Percentiles rank a stretch among this genome's conserved stretches.
phyloP scores from a whole-genome alignment of 108 stramenopile genomes.

The Fragilariopsis cylindrus region DNA sequence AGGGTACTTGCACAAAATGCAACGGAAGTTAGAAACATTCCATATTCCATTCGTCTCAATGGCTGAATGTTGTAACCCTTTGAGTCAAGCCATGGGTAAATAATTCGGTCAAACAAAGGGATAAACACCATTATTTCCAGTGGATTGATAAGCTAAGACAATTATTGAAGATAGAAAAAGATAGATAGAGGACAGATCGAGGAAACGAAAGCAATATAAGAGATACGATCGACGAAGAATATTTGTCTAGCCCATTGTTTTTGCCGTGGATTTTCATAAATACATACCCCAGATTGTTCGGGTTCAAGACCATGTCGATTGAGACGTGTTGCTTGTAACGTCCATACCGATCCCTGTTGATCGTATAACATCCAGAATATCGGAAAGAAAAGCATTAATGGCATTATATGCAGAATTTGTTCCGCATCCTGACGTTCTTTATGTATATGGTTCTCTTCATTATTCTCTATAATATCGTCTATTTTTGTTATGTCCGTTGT shows the following conservation, averaged over 20 bases:
- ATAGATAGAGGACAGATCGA: background rate
- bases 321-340: conserved; percentile 62
- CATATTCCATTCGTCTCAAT: conserved; percentile 56
- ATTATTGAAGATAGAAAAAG: background rate
- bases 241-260: background rate
- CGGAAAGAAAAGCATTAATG: conserved; percentile 53
- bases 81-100: conserved; percentile 58
- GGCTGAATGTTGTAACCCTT: conserved; percentile 35
- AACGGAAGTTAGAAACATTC: conserved; percentile 57
- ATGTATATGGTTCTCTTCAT: background rate
- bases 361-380: conserved; percentile 77
- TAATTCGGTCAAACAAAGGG: conserved; percentile 54
- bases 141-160: conserved; percentile 55
- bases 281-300: conserved; percentile 39
- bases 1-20: conserved; percentile 50
- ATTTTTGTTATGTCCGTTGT: background rate
- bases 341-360: conserved; percentile 73
- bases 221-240: background rate
- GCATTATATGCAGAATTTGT: conserved; percentile 43
- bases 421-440: conserved; percentile 34
- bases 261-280: background rate
- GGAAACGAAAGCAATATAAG: background rate
- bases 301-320: conserved; percentile 48
- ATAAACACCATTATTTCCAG: conserved; percentile 61
- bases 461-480: background rate